phyloP scores from a whole-genome alignment of 1,139 yeast genomes.

The Geotrichum histeridarum region DNA sequence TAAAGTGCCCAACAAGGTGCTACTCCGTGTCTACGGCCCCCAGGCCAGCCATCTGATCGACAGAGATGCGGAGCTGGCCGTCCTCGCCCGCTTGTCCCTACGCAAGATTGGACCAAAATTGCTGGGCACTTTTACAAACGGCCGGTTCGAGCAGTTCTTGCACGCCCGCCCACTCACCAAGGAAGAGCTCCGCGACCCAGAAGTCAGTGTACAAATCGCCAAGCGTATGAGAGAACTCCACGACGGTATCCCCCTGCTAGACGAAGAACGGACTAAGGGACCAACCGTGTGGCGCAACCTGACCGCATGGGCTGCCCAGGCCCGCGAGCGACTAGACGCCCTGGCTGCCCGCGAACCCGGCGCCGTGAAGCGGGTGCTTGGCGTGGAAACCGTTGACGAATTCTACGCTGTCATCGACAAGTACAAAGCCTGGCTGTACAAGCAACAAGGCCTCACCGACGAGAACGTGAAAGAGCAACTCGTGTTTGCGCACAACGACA shows the following conservation, averaged over 20 bases:
- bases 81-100: conserved; percentile 65
- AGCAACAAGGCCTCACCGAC: conserved; percentile 24
- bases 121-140: conserved; percentile 84
- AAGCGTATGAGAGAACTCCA: conserved; percentile 96
- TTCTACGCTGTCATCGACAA: conserved; percentile 33
- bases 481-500: conserved; percentile 89
- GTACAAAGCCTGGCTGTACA: conserved; percentile 58
- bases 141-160: conserved; percentile 86
- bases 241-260: conserved; percentile 62
- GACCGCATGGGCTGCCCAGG: conserved; percentile 62
- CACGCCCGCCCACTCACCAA: conserved; percentile 72
- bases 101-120: conserved; percentile 84
- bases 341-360: conserved; percentile 27
- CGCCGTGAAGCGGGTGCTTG: conserved; percentile 19
- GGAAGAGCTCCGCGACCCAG: conserved; percentile 66
- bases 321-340: conserved; percentile 43
- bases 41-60: conserved; percentile 84
- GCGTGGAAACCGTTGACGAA: conserved; percentile 15
- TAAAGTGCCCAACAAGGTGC: conserved; percentile 44
- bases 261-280: conserved; percentile 48
- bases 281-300: conserved; percentile 70
- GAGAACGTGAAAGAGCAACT: conserved; percentile 46
- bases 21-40: conserved; percentile 85
- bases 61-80: conserved; percentile 69
- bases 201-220: conserved; percentile 78